Conservation (phyloP, 2,329 filamentous ascomycete genomes). For the Rhinocladiella mackenziei region DNA sequence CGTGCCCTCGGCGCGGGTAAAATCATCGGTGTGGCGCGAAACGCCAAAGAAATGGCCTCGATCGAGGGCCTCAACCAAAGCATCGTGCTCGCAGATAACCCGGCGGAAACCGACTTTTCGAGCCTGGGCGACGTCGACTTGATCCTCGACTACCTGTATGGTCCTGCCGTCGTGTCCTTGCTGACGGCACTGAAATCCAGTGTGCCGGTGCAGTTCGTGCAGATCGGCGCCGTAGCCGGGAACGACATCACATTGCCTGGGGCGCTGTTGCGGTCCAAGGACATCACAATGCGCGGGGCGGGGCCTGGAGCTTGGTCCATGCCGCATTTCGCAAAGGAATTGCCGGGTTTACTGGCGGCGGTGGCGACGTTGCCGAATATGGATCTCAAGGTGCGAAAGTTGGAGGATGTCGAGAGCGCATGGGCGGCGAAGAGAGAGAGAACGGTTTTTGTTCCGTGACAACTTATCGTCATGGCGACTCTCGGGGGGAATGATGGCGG, state of each 20-base stretch:
- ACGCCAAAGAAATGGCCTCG: conserved; percentile 40
- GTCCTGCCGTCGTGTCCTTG: conserved; percentile 42
- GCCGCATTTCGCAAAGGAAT: conserved; percentile 32
- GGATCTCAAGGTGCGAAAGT: conserved; percentile 21
- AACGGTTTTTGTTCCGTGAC: conserved; percentile 28
- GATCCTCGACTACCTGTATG: conserved; percentile 57
- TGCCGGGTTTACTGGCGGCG: conserved; percentile 19
- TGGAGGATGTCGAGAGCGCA: conserved; percentile 27
- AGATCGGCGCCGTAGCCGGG: conserved; percentile 48
- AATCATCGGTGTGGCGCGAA: conserved; percentile 52
- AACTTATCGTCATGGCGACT: no score
- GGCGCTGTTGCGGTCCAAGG: conserved; percentile 46
- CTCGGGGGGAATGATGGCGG: no score
- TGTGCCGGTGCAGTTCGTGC: conserved; percentile 52
- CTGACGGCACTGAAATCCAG: conserved; percentile 40
- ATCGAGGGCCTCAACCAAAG: conserved; percentile 45
- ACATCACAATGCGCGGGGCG: conserved; percentile 47
- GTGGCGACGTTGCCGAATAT: conserved; percentile 21
- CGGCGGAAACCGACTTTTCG: conserved; percentile 41
- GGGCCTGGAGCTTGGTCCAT: conserved; percentile 46
- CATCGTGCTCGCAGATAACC: conserved; percentile 41
- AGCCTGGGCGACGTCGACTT: conserved; percentile 49
- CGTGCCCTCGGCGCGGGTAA: conserved; percentile 48
- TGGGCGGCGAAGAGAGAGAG: conserved; percentile 34
- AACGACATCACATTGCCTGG: conserved; percentile 42